These are phyloP conservation scores for Elsinoe perseae DNA, from an alignment of 2,329 filamentous ascomycete species.

Conservation along the genomic window DNA sequence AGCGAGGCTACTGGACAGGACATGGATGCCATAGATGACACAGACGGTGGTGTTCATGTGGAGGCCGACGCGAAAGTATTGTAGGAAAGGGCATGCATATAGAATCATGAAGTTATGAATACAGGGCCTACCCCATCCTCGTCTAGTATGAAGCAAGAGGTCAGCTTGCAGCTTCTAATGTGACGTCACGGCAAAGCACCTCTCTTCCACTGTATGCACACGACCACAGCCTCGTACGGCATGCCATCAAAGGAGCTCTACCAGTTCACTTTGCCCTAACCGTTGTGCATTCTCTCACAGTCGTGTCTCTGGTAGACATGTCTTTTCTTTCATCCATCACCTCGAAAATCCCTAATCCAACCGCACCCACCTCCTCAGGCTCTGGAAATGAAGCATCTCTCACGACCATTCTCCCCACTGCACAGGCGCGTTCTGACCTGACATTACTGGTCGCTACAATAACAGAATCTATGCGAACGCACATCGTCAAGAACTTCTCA, in stretches of 20 bases:
- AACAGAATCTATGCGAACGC: slow-evolving; percentile 40
- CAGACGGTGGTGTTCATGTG: neutral
- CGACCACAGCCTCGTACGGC: neutral
- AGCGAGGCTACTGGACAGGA: neutral
- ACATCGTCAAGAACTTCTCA: slow-evolving; percentile 37
- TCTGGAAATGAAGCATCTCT: slow-evolving; percentile 32
- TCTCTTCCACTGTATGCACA: neutral
- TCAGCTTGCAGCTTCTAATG: neutral
- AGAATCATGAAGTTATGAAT: slow-evolving; percentile 3
- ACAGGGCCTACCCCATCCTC: neutral
- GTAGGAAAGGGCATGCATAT: neutral
- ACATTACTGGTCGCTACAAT: slow-evolving; percentile 41
- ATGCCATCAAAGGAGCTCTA: neutral
- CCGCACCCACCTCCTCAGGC: neutral
- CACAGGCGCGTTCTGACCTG: slow-evolving; percentile 37
- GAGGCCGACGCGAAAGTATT: neutral
- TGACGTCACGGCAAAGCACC: neutral
- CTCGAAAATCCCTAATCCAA: neutral
- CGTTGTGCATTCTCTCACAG: neutral
- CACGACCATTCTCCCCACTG: slow-evolving; percentile 39
- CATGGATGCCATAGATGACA: neutral
- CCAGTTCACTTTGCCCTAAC: too few relatives aligned
- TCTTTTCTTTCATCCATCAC: slow-evolving; percentile 9
- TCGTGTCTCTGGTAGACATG: neutral
- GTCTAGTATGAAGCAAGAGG: neutral